A percentile compares a stretch with the other conserved stretches of the same genome.
phyloP scores from a whole-genome alignment of 257 asterid genomes.

The Penstemon barbatus region DNA sequence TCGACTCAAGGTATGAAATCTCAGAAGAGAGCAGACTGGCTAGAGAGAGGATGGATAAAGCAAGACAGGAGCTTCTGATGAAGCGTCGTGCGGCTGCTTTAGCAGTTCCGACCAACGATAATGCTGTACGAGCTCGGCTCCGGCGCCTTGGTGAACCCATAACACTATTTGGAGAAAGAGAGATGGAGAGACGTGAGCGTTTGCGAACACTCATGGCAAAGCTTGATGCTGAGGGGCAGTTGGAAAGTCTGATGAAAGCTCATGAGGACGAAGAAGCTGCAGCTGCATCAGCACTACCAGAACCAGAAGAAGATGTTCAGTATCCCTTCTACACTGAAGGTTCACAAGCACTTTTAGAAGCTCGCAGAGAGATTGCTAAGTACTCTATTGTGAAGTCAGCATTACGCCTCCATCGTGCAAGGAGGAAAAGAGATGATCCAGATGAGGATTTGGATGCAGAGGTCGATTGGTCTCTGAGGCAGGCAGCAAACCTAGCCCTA shows the following conservation, averaged over 20 bases:
- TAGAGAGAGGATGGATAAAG: slow-evolving; percentile 84
- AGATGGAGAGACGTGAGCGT: slow-evolving; percentile 97
- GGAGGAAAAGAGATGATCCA: slow-evolving; percentile 84
- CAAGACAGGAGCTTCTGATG: slow-evolving; percentile 80
- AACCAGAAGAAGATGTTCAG: slow-evolving; percentile 73
- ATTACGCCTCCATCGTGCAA: slow-evolving; percentile 71
- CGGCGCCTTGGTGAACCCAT: slow-evolving; percentile 92
- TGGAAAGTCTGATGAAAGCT: slow-evolving; percentile 92
- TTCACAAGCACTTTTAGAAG: slow-evolving; percentile 60
- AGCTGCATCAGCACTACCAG: slow-evolving; percentile 42
- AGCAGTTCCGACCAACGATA: slow-evolving; percentile 92
- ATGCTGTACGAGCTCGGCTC: slow-evolving; percentile 79
- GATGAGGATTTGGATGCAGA: slow-evolving; percentile 98
- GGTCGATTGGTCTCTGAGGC: slow-evolving; percentile 76
- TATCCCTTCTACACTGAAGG: slow-evolving; percentile 96
- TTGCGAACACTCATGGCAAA: slow-evolving; percentile 74
- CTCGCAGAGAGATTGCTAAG: slow-evolving; percentile 69
- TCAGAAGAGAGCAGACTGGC: slow-evolving; percentile 72
- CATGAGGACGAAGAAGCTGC: slow-evolving; percentile 91
- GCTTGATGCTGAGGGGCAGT: slow-evolving; percentile 83
- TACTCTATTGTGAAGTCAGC: slow-evolving; percentile 85
- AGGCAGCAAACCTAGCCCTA: slow-evolving; percentile 62
- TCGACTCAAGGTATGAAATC: slow-evolving; percentile 59
- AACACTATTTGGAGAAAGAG: slow-evolving; percentile 90
- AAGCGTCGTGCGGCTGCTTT: slow-evolving; percentile 90